Evolutionary conservation across 345 rosid genomes (phyloP).

Genomic region (Turnera subulata): DNA sequence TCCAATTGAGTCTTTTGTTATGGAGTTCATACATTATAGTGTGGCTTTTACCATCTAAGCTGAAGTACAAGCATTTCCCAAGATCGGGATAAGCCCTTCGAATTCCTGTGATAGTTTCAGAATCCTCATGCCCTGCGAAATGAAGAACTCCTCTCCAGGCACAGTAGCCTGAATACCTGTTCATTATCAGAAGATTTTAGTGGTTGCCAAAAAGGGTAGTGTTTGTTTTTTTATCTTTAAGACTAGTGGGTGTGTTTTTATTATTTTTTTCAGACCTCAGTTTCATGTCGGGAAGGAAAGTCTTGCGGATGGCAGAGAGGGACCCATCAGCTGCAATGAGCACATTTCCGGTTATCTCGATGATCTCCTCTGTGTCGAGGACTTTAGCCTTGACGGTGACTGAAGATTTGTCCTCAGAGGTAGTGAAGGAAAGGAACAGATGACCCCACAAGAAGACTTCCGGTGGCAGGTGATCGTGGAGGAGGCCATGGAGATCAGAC

Average conservation of each 20-base stretch:
- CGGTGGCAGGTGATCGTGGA: slow-evolving; percentile 41
- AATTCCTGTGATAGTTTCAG: slow-evolving; percentile 41
- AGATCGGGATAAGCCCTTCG: slow-evolving; percentile 53
- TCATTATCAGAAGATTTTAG: background rate
- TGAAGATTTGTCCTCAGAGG: slow-evolving; percentile 36
- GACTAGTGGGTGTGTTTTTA: background rate
- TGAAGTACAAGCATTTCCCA: slow-evolving; percentile 69
- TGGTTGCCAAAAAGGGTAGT: too few relatives aligned
- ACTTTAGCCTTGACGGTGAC: slow-evolving; percentile 50
- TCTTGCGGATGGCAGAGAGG: slow-evolving; percentile 56
- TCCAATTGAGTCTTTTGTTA: slow-evolving; percentile 63
- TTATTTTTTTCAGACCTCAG: slow-evolving; percentile 46
- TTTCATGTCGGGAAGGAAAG: slow-evolving; percentile 53
- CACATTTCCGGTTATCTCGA: slow-evolving; percentile 55
- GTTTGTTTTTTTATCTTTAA: background rate
- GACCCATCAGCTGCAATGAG: slow-evolving; percentile 87
- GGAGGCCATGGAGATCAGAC: slow-evolving; percentile 65
- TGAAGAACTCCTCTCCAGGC: slow-evolving; percentile 85
- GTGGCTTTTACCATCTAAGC: slow-evolving; percentile 45
- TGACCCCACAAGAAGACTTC: slow-evolving; percentile 64
- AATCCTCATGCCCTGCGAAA: slow-evolving; percentile 48
- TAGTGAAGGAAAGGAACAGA: slow-evolving; percentile 43
- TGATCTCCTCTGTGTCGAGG: slow-evolving; percentile 34
- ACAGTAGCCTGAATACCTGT: slow-evolving; percentile 76
- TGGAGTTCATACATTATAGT: slow-evolving; percentile 54